Evolutionary conservation across 1,139 yeast species (phyloP).

Genomic region (Sugiyamaella neomexicana): DNA sequence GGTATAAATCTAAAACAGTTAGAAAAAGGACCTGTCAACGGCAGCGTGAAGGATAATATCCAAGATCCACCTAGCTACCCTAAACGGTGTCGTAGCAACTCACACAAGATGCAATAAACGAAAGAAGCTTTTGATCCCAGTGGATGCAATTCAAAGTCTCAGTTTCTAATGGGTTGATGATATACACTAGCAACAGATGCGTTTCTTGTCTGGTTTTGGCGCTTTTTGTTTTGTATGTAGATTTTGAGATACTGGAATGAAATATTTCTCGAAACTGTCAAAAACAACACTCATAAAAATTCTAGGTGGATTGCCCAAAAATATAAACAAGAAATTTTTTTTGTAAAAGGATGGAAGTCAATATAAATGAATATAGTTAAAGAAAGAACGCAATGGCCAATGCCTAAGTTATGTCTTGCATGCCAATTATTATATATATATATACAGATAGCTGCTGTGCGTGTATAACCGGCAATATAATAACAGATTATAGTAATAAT

Average conservation of each 20-base stretch:
- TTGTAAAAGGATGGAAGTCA: background rate
- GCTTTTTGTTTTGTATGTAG: background rate
- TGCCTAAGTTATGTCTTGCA: constrained; percentile 8
- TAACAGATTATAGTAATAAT: background rate
- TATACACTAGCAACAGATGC: background rate
- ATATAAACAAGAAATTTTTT: too few relatives aligned
- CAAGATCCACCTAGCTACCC: background rate
- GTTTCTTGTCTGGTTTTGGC: background rate
- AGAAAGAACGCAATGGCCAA: constrained; percentile 11
- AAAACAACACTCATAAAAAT: too few relatives aligned
- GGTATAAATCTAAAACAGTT: background rate
- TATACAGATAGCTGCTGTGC: background rate
- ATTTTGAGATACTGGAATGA: background rate
- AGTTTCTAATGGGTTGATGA: background rate
- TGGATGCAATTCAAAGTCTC: background rate
- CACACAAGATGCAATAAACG: background rate
- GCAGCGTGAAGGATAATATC: background rate
- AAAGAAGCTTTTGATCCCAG: background rate
- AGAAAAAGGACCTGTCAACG: background rate
- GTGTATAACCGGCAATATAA: background rate
- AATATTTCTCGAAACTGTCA: too few relatives aligned
- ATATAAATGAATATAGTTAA: constrained; percentile 1
- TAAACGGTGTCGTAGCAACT: background rate
- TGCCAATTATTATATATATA: constrained; percentile 4
- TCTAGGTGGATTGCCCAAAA: too few relatives aligned